Percentiles rank a stretch among this genome's conserved stretches.
phyloP scores from a whole-genome alignment of 106 monocot genomes.

The Triglochin maritima region DNA sequence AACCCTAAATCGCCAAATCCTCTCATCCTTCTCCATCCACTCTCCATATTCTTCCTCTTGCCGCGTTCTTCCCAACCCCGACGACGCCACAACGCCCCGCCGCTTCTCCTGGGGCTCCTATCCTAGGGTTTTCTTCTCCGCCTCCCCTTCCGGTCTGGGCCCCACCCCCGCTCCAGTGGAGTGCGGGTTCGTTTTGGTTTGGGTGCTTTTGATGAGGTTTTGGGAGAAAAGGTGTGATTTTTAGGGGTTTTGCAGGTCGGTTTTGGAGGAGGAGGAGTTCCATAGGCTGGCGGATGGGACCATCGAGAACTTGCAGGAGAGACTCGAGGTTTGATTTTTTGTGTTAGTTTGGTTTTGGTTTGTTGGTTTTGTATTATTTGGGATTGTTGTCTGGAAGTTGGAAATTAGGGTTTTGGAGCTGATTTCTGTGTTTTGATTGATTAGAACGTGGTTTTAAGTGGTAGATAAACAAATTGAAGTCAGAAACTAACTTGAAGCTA shows the following conservation, averaged over 20 bases:
- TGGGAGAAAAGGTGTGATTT: not conserved
- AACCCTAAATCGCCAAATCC: too few species aligned
- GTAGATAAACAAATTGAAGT: too few species aligned
- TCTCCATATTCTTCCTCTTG: not conserved
- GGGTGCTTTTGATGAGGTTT: not conserved
- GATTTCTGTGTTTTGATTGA: too few species aligned
- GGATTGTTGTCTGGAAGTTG: too few species aligned
- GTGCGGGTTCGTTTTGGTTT: conserved; percentile 9
- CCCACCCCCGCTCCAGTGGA: conserved; percentile 19
- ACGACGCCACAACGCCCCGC: too few species aligned
- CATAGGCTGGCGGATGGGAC: conserved; percentile 66
- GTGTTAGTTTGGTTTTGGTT: too few species aligned
- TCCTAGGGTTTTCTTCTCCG: not conserved
- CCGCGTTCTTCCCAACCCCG: too few species aligned
- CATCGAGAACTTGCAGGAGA: conserved; percentile 57
- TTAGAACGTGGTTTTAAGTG: too few species aligned
- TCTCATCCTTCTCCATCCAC: not conserved
- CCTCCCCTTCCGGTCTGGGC: conserved; percentile 14
- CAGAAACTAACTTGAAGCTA: too few species aligned
- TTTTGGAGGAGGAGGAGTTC: conserved; percentile 57
- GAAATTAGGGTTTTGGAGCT: too few species aligned
- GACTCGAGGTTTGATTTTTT: conserved; percentile 41
- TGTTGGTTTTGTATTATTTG: too few species aligned
- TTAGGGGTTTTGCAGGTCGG: conserved; percentile 6
- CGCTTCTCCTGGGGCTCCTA: too few species aligned